Percentiles rank a stretch among this genome's conserved stretches.
Conservation (phyloP, 179 eudicot genomes). For the Sideroxylon spinosum region DNA sequence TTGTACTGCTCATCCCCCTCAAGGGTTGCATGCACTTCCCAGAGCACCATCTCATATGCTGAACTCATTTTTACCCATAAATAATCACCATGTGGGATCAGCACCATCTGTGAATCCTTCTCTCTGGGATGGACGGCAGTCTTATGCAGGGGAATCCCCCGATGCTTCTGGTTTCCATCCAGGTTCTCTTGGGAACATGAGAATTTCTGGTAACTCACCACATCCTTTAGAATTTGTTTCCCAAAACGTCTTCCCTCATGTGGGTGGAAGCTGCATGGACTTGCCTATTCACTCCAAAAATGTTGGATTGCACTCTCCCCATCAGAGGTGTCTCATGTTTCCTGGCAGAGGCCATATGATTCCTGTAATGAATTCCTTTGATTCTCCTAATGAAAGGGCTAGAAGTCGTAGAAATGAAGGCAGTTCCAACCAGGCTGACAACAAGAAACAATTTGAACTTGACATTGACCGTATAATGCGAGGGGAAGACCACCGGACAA, state of each 20-base stretch:
- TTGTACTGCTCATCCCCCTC: conserved; percentile 38
- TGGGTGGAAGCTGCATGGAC: conserved; percentile 58
- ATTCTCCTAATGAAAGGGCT: conserved; percentile 51
- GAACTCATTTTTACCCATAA: conserved; percentile 39
- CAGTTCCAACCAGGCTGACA: conserved; percentile 51
- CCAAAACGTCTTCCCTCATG: conserved; percentile 45
- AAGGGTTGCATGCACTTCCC: conserved; percentile 36
- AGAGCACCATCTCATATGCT: conserved; percentile 52
- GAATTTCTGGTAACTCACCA: conserved; percentile 54
- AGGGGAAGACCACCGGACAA: conserved; percentile 79
- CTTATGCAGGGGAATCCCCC: conserved; percentile 53
- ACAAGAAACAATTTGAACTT: conserved; percentile 80
- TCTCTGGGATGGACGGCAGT: conserved; percentile 56
- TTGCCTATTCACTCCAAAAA: conserved; percentile 48
- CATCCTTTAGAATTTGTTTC: conserved; percentile 53
- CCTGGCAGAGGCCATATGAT: conserved; percentile 55
- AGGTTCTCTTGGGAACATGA: conserved; percentile 55
- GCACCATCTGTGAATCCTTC: conserved; percentile 63
- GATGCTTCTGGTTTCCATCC: conserved; percentile 55
- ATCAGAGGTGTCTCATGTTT: conserved; percentile 51
- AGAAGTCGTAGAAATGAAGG: conserved; percentile 59
- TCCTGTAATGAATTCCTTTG: conserved; percentile 49
- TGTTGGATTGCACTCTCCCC: conserved; percentile 37
- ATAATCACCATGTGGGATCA: conserved; percentile 65
- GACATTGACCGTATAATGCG: conserved; percentile 64